Base-by-base conservation (phyloP, 2,329 filamentous ascomycete genomes). In the Xylariaceae sp. region DNA sequence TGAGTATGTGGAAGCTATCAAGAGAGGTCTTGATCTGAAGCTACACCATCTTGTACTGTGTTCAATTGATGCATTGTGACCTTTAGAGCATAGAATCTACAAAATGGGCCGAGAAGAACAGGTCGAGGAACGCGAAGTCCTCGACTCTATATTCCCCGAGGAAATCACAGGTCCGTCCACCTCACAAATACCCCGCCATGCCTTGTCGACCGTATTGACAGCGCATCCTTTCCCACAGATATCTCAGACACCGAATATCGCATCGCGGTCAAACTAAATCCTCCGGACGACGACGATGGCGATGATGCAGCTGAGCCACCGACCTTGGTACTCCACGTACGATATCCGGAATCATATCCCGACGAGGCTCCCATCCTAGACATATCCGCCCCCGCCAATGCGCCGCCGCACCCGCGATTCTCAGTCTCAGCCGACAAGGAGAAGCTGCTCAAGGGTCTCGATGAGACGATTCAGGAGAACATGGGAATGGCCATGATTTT, bases 401-500 rank as follows among this genome's bases (percentile, higher is more conserved):
- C 82, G 17, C 68, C 81, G 10, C 79, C 81, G 59, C 82, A 95
- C 68, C 78, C 82, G 27, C 81, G 87, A 63, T 85, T 99, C 68
- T 87, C 86, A 65, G 77, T 97, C 42, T 79, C 86, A 61, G 83
- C 87, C 43, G 94, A 99, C 75, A 90, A 89, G 66, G 76, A 82
- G 15, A 71, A 72, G 45, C 81, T 99, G 12, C 80, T 97, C 14
- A 76, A 83, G 44, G 79, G 81, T 1, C 75, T 97, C 11, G 70
- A 82, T 36, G 83, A 86, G 14, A 88, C 86, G 0, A 87, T 96
- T 33, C 85, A 94, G 66, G 94, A 99, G 69, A 97, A 91, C 60
- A 72, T 97, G 52, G 94, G 94, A 55, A 97, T 97, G 86, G 89
- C 90, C 48, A 99, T 99, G 94, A 75, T 99, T 1, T 99, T 97